These are phyloP conservation scores for Pseudomicrostroma phylloplanum DNA, from an alignment of 1,284 basidiomycete genomes.

Conservation along the genomic window DNA sequence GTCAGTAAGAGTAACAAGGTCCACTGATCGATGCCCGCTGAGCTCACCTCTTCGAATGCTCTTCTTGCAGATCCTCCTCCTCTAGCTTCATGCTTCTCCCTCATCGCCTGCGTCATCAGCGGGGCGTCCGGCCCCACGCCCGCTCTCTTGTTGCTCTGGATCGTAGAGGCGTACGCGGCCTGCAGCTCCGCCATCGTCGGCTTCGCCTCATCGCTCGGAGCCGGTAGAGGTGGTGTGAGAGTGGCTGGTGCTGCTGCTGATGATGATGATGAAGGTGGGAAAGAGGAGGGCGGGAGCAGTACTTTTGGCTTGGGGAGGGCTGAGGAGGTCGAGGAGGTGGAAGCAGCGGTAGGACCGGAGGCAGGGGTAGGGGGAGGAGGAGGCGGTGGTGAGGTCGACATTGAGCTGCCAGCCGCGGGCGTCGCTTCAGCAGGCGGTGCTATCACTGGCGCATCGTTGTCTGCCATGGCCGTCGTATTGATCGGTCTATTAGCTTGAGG, in stretches of 20 bases:
- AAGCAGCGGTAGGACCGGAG: too few relatives aligned
- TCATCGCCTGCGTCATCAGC: conserved; percentile 63
- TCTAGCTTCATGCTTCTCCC: conserved; percentile 60
- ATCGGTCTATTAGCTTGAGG: too few relatives aligned
- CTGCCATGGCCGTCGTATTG: too few relatives aligned
- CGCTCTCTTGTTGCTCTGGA: conserved; percentile 55
- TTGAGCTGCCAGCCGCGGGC: too few relatives aligned
- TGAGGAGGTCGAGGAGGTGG: not conserved
- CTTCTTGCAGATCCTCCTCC: conserved; percentile 53
- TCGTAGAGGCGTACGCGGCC: conserved; percentile 61
- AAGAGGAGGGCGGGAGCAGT: too few relatives aligned
- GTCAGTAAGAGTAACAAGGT: not conserved
- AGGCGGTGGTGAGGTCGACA: too few relatives aligned
- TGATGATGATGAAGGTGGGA: not conserved
- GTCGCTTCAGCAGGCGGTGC: too few relatives aligned
- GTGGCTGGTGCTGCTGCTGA: not conserved
- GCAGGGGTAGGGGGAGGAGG: too few relatives aligned
- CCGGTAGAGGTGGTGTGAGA: conserved; percentile 17
- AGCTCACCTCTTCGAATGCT: conserved; percentile 65
- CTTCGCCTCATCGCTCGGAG: conserved; percentile 52
- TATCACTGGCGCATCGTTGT: too few relatives aligned
- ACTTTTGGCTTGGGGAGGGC: not conserved
- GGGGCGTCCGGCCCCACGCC: conserved; percentile 64
- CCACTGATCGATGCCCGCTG: too few relatives aligned
- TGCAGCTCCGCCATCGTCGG: conserved; percentile 70